Percentiles rank a stretch among this genome's conserved stretches.
These are phyloP conservation scores for Moricandia moricandioides DNA, from an alignment of 345 rosid species.

Conservation along the genomic window DNA sequence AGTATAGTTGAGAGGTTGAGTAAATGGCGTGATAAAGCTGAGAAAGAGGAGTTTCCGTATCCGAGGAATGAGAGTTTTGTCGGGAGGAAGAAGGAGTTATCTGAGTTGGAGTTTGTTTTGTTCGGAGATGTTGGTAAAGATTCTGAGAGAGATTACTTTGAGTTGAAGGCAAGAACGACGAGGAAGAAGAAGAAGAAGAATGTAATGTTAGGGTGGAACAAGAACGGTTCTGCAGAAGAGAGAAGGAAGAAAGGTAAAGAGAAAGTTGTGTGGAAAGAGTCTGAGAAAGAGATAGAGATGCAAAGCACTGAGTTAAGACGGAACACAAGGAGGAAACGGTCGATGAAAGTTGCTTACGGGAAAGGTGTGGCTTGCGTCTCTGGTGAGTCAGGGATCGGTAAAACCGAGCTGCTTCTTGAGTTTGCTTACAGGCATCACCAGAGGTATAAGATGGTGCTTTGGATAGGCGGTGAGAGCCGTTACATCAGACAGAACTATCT, in stretches of 20 bases:
- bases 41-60: constrained; percentile 83
- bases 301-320: constrained; percentile 49
- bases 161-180: constrained; percentile 61
- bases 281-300: constrained; percentile 96
- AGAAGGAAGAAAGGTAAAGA: constrained; percentile 63
- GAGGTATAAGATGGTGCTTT: constrained; percentile 89
- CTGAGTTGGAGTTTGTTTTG: constrained; percentile 82
- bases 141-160: constrained; percentile 75
- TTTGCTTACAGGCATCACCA: constrained; percentile 82
- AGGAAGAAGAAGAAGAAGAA: constrained; percentile 76
- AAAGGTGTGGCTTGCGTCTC: constrained; percentile 90
- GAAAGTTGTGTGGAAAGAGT: constrained; percentile 91
- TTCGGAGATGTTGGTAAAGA: constrained; percentile 84
- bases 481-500: constrained; percentile 83
- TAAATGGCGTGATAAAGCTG: constrained; percentile 82
- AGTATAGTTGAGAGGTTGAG: constrained; percentile 77
- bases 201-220: constrained; percentile 68
- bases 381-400: constrained; percentile 90
- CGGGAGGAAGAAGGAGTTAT: constrained; percentile 88
- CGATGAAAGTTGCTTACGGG: constrained; percentile 63
- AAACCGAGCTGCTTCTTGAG: constrained; percentile 94
- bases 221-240: constrained; percentile 19
- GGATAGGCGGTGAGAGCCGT: constrained; percentile 94
- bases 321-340: constrained; percentile 55
- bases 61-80: constrained; percentile 75